Percentiles rank a stretch among this genome's conserved stretches.
Conservation (phyloP, 768 basidiomycete species). For the Cystoderma amianthinum region DNA sequence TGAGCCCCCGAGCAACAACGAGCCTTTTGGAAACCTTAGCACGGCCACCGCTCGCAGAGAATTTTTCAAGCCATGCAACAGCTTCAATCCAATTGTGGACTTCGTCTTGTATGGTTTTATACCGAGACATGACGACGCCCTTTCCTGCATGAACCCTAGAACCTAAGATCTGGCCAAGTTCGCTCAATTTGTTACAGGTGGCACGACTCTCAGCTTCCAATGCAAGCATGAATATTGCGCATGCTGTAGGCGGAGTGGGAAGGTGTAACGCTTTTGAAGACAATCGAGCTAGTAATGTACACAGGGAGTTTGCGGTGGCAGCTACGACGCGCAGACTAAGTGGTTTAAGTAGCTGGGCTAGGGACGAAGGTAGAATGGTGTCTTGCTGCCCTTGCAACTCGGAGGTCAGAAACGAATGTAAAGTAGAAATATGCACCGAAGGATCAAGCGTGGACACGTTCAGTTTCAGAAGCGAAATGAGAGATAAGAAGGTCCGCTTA, state of each 20-base stretch:
- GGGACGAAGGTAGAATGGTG: slow-evolving; percentile 24
- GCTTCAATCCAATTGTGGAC: slow-evolving; percentile 52
- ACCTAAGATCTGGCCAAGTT: slow-evolving; percentile 54
- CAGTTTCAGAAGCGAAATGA: slow-evolving; percentile 46
- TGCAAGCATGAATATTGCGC: slow-evolving; percentile 62
- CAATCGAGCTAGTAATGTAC: slow-evolving; percentile 31
- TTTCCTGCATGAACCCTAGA: slow-evolving; percentile 41
- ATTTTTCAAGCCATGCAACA: slow-evolving; percentile 71
- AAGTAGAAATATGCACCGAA: slow-evolving; percentile 46
- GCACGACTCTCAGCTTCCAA: slow-evolving; percentile 60
- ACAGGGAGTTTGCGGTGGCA: slow-evolving; percentile 39
- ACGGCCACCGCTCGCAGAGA: slow-evolving; percentile 40
- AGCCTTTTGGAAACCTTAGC: slow-evolving; percentile 58
- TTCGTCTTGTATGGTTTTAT: slow-evolving; percentile 57
- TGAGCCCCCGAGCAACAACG: slow-evolving; percentile 59
- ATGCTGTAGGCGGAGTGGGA: slow-evolving; percentile 45
- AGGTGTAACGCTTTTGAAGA: slow-evolving; percentile 27
- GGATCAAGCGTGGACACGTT: slow-evolving; percentile 51
- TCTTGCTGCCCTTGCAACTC: slow-evolving; percentile 23
- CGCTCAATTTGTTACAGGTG: slow-evolving; percentile 43
- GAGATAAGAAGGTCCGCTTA: slow-evolving; percentile 46
- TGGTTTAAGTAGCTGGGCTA: too few relatives aligned
- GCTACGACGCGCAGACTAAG: slow-evolving; percentile 33
- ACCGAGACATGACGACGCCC: slow-evolving; percentile 58
- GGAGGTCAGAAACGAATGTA: slow-evolving; percentile 46